Conservation (phyloP, 164 flowering plant species). For the Warburgia ugandensis region DNA sequence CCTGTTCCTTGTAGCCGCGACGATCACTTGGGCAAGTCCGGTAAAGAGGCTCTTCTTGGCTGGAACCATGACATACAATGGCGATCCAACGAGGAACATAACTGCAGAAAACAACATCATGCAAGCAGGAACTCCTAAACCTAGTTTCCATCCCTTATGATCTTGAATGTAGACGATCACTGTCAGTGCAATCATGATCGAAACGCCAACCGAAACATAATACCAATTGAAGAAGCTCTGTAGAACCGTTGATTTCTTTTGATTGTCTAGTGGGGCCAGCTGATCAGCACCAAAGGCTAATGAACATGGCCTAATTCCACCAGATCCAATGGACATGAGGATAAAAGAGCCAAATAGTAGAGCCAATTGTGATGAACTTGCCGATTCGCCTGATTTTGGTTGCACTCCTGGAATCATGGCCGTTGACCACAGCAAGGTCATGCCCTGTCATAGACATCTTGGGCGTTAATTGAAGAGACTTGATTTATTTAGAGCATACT, state of each 20-base stretch:
- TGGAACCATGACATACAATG: constrained; percentile 29
- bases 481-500: background rate
- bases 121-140: constrained; percentile 27
- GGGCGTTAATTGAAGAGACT: background rate
- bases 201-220: constrained; percentile 20
- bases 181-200: constrained; percentile 16
- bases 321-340: constrained; percentile 13
- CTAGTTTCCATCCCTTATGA: constrained; percentile 37
- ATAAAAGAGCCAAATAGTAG: constrained; percentile 25
- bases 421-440: constrained; percentile 32
- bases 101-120: constrained; percentile 25
- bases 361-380: constrained; percentile 21
- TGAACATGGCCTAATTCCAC: background rate
- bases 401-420: constrained; percentile 23
- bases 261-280: constrained; percentile 17
- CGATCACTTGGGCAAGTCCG: constrained; percentile 31
- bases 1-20: constrained; percentile 31
- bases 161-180: constrained; percentile 43
- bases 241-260: constrained; percentile 18
- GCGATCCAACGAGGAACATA: constrained; percentile 37
- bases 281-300: constrained; percentile 2
- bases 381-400: constrained; percentile 28
- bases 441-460: constrained; percentile 36
- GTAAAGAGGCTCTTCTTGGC: constrained; percentile 34
- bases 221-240: constrained; percentile 61